These are phyloP conservation scores for Paecilomyces fulvus DNA, from an alignment of 2,329 filamentous ascomycete species.

Conservation along the genomic window DNA sequence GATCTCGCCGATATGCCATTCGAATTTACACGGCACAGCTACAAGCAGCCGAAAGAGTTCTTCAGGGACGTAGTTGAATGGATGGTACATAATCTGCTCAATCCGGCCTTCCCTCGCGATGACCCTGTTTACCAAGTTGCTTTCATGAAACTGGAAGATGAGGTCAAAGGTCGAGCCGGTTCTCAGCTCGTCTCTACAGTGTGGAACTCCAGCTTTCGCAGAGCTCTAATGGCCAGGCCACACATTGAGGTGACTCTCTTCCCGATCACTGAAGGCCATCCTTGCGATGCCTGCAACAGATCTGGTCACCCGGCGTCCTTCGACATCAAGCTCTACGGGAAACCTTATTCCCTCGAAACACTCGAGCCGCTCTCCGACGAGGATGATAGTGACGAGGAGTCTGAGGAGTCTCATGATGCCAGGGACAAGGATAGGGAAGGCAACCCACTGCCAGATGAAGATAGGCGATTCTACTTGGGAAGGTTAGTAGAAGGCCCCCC, in stretches of 20 bases:
- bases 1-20: slow-evolving; percentile 51
- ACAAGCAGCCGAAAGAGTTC: slow-evolving; percentile 61
- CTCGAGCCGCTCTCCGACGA: slow-evolving; percentile 55
- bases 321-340: slow-evolving; percentile 55
- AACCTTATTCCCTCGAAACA: slow-evolving; percentile 56
- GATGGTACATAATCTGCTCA: slow-evolving; percentile 72
- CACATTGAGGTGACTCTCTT: slow-evolving; percentile 46
- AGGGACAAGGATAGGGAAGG: slow-evolving; percentile 38
- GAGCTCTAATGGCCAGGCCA: slow-evolving; percentile 57
- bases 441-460: slow-evolving; percentile 35
- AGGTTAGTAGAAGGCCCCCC: slow-evolving; percentile 24
- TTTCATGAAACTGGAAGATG: slow-evolving; percentile 63
- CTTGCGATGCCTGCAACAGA: slow-evolving; percentile 65
- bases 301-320: slow-evolving; percentile 59
- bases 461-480: slow-evolving; percentile 46
- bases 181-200: slow-evolving; percentile 65
- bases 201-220: slow-evolving; percentile 61
- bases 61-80: slow-evolving; percentile 69
- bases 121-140: slow-evolving; percentile 60
- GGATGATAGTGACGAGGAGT: slow-evolving; percentile 32
- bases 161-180: slow-evolving; percentile 57
- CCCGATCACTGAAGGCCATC: slow-evolving; percentile 35
- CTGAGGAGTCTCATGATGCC: slow-evolving; percentile 21
- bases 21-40: slow-evolving; percentile 57
- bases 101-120: slow-evolving; percentile 57